phyloP scores from a whole-genome alignment of 1,284 basidiomycete genomes.

The Lentinus polychrous region DNA sequence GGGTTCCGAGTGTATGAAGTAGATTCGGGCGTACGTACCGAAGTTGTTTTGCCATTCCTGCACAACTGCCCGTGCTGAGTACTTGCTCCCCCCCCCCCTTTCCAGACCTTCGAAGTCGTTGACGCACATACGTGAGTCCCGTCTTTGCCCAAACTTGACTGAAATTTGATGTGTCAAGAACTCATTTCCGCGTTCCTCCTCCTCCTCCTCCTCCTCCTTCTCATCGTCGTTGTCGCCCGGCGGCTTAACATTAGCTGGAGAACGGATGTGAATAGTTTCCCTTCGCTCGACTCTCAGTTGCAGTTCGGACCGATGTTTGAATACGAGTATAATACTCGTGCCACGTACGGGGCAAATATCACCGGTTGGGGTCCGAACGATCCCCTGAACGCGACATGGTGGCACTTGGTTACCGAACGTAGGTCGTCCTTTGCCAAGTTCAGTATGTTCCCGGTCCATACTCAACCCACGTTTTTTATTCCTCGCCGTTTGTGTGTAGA shows the following conservation, averaged over 20 bases:
- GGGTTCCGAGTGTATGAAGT: constrained; percentile 79
- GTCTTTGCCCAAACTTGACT: neutral
- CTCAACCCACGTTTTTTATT: neutral
- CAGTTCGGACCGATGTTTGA: constrained; percentile 57
- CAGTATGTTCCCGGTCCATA: neutral
- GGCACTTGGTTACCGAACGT: constrained; percentile 77
- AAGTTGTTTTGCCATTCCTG: no score
- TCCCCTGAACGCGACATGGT: constrained; percentile 80
- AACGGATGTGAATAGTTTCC: constrained; percentile 52
- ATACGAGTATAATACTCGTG: constrained; percentile 69
- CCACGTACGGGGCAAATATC: constrained; percentile 59
- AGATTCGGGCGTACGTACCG: constrained; percentile 52
- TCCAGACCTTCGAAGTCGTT: constrained; percentile 64
- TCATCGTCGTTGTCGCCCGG: neutral
- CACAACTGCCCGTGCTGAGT: no score
- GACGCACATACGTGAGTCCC: constrained; percentile 63
- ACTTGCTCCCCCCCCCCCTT: constrained; percentile 1
- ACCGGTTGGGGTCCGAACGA: constrained; percentile 56
- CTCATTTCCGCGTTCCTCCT: neutral
- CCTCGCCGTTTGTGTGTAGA: constrained; percentile 29
- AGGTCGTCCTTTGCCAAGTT: constrained; percentile 13
- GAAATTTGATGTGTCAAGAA: neutral
- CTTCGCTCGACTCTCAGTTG: constrained; percentile 46
- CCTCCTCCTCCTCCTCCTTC: no score
- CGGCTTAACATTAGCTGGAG: constrained; percentile 53